Evolutionary conservation across 306 rosid species (phyloP).

Genomic region (Cicer cuneatum): DNA sequence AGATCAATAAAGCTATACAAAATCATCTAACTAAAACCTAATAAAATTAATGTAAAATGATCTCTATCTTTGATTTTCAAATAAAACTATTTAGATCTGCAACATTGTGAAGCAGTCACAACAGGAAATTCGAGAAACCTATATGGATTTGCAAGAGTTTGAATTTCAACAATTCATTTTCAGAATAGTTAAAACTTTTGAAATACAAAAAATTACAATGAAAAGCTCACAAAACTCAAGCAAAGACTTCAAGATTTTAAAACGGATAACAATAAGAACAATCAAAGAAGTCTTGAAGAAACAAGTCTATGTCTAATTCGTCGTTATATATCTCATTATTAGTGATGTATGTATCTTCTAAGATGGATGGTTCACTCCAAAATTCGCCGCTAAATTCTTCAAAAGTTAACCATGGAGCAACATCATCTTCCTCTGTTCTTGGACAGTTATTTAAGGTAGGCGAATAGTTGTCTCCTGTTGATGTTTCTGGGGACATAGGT

Average conservation of each 20-base stretch:
- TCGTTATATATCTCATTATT: conserved; percentile 15
- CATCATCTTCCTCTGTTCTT: conserved; percentile 5
- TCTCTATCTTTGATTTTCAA: too few relatives aligned
- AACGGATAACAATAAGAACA: conserved; percentile 30
- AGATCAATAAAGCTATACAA: too few relatives aligned
- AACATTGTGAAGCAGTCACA: too few relatives aligned
- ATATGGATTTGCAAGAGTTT: too few relatives aligned
- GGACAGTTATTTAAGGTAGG: neutral
- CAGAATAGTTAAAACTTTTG: too few relatives aligned
- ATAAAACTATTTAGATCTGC: too few relatives aligned
- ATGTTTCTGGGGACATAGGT: conserved; percentile 35
- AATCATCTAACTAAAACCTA: too few relatives aligned
- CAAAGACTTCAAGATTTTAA: neutral
- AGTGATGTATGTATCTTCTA: conserved; percentile 24
- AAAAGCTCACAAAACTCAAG: neutral
- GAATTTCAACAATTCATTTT: too few relatives aligned
- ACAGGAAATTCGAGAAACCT: too few relatives aligned
- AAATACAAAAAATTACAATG: too few relatives aligned
- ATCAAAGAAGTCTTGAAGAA: conserved; percentile 15
- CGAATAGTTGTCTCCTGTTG: conserved; percentile 1
- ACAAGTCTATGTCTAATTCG: neutral
- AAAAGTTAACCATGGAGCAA: conserved; percentile 22
- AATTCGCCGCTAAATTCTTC: conserved; percentile 49
- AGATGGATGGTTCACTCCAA: conserved; percentile 63
- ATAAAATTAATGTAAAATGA: too few relatives aligned